phyloP scores from a whole-genome alignment of 2,329 filamentous ascomycete genomes.

The Clarireedia paspali region DNA sequence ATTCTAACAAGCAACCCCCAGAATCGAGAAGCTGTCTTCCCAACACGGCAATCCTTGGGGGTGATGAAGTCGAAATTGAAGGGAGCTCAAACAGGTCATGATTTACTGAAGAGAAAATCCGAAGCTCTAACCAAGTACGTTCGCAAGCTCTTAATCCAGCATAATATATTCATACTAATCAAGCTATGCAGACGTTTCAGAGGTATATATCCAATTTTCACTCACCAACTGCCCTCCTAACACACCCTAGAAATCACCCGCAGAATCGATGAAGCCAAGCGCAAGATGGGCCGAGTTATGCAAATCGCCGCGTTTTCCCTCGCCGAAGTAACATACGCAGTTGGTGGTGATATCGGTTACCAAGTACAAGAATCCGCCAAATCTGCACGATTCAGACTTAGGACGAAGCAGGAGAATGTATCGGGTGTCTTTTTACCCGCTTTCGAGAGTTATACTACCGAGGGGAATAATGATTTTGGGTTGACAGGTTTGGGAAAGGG shows the following conservation, averaged over 20 bases:
- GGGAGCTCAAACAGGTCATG: conserved; percentile 85
- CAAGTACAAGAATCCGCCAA: conserved; percentile 96
- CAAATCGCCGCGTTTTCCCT: conserved; percentile 97
- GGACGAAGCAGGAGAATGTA: conserved; percentile 96
- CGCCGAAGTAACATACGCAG: conserved; percentile 94
- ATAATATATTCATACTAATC: conserved; percentile 16
- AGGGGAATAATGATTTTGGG: conserved; percentile 91
- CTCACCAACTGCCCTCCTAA: conserved; percentile 4
- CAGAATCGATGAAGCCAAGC: conserved; percentile 96
- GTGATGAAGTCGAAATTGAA: conserved; percentile 98
- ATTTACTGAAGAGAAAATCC: conserved; percentile 92
- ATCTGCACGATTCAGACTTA: conserved; percentile 83
- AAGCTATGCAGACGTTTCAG: conserved; percentile 63
- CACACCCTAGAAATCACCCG: conserved; percentile 75
- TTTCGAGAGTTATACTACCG: conserved; percentile 84
- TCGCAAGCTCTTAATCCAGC: conserved; percentile 2
- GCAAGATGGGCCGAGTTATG: conserved; percentile 99
- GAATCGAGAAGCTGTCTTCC: conserved; percentile 95
- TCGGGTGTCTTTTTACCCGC: conserved; percentile 90
- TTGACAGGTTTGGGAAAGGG: conserved; percentile 94
- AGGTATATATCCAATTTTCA: conserved; percentile 47
- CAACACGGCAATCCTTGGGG: conserved; percentile 92
- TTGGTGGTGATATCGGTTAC: conserved; percentile 91
- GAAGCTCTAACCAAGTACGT: conserved; percentile 92
- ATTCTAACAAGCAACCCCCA: conserved; percentile 34